Conservation (phyloP, 768 basidiomycete species). For the Boletellus emodensis region DNA sequence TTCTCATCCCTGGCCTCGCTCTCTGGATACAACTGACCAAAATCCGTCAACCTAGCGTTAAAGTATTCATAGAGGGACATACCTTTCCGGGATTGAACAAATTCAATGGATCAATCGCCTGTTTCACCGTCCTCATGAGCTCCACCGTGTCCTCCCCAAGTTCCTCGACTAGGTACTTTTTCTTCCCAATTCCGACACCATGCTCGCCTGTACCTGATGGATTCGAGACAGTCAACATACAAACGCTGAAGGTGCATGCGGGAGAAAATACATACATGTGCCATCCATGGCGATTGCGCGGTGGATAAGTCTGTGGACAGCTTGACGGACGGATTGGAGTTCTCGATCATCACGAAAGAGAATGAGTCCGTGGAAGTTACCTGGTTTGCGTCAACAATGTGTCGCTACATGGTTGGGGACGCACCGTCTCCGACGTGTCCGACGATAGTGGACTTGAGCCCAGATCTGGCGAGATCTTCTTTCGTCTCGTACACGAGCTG, state of each 20-base stretch:
- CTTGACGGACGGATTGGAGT: slow-evolving; percentile 47
- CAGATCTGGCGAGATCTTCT: slow-evolving; percentile 60
- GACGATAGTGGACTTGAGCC: slow-evolving; percentile 65
- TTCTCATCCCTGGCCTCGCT: not conserved
- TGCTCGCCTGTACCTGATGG: slow-evolving; percentile 75
- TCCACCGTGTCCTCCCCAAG: slow-evolving; percentile 78
- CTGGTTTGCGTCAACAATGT: slow-evolving; percentile 18
- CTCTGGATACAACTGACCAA: slow-evolving; percentile 19
- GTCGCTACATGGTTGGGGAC: slow-evolving; percentile 21
- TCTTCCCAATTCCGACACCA: slow-evolving; percentile 85
- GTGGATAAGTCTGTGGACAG: slow-evolving; percentile 67
- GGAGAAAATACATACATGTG: slow-evolving; percentile 50
- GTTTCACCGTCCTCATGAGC: slow-evolving; percentile 84
- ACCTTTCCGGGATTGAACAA: slow-evolving; percentile 86
- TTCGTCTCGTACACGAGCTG: slow-evolving; percentile 75
- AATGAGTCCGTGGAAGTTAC: slow-evolving; percentile 48
- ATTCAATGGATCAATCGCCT: slow-evolving; percentile 71
- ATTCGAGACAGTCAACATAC: not conserved
- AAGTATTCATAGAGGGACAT: not conserved
- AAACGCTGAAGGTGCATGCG: not conserved
- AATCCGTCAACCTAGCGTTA: not conserved
- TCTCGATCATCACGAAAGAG: slow-evolving; percentile 60
- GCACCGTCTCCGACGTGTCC: slow-evolving; percentile 79
- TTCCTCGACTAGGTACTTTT: slow-evolving; percentile 77
- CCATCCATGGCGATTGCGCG: slow-evolving; percentile 73